A percentile compares a stretch with the other conserved stretches of the same genome.
Conservation (phyloP, 2,329 filamentous ascomycete genomes). For the Teratosphaeria zuluensis region DNA sequence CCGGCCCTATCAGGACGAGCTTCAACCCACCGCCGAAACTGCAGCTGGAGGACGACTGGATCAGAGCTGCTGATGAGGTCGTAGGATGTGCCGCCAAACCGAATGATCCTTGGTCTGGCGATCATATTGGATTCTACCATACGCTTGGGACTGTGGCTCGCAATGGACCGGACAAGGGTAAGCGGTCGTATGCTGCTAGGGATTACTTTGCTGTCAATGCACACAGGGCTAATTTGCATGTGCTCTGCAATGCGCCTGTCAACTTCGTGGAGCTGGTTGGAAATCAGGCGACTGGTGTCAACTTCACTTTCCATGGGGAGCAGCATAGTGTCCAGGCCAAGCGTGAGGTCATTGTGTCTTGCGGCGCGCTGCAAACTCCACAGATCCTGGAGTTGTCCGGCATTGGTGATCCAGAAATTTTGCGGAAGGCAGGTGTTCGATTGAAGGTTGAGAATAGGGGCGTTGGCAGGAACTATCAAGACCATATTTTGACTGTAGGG, state of each 20-base stretch:
- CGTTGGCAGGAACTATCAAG: slow-evolving; percentile 34
- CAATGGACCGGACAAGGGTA: slow-evolving; percentile 1
- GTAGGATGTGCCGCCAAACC: slow-evolving; percentile 27
- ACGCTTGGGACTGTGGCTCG: slow-evolving; percentile 11
- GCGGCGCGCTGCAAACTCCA: slow-evolving; percentile 34
- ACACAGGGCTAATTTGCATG: slow-evolving; percentile 19
- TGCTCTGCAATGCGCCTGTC: slow-evolving; percentile 23
- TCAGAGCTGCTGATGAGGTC: slow-evolving; percentile 26
- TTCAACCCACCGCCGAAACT: slow-evolving; percentile 21
- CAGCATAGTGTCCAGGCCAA: slow-evolving; percentile 29
- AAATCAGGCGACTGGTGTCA: slow-evolving; percentile 26
- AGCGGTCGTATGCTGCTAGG: slow-evolving; percentile 24
- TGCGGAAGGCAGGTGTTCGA: slow-evolving; percentile 40
- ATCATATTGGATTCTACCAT: slow-evolving; percentile 23
- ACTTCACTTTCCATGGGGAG: slow-evolving; percentile 32
- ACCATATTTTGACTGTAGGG: slow-evolving; percentile 9
- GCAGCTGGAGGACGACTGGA: slow-evolving; percentile 27
- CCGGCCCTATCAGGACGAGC: slow-evolving; percentile 20
- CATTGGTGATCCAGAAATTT: slow-evolving; percentile 42
- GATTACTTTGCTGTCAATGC: slow-evolving; percentile 25
- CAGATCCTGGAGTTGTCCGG: slow-evolving; percentile 53
- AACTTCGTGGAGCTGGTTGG: slow-evolving; percentile 20
- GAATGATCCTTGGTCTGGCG: slow-evolving; percentile 26
- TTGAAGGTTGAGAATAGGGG: slow-evolving; percentile 39
- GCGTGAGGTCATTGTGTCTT: slow-evolving; percentile 22